Conservation (phyloP, 1,139 yeast genomes). For the Suhomyces terraborum region DNA sequence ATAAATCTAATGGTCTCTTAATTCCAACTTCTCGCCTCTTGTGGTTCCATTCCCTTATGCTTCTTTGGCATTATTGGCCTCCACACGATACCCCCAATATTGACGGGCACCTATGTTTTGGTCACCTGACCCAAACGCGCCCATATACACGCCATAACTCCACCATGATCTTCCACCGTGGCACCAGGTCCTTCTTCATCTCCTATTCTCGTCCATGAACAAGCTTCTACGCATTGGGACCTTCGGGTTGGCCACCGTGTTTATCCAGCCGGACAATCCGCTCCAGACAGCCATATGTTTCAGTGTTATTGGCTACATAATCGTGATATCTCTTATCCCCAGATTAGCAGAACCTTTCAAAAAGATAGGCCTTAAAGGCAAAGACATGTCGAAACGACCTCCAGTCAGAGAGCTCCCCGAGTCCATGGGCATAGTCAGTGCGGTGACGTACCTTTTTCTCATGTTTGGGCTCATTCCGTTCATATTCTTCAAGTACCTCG, state of each 20-base stretch:
- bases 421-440: slow-evolving; percentile 86
- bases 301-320: slow-evolving; percentile 63
- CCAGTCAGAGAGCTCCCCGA: slow-evolving; percentile 74
- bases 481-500: slow-evolving; percentile 78
- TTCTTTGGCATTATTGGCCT: too few relatives aligned
- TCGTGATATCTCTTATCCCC: slow-evolving; percentile 67
- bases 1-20: too few relatives aligned
- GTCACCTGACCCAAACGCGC: too few relatives aligned
- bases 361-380: slow-evolving; percentile 78
- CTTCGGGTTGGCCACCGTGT: slow-evolving; percentile 15
- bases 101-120: too few relatives aligned
- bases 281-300: slow-evolving; percentile 63
- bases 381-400: slow-evolving; percentile 71
- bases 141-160: too few relatives aligned
- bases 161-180: too few relatives aligned
- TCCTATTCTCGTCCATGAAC: too few relatives aligned
- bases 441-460: slow-evolving; percentile 74
- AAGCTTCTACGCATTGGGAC: slow-evolving; percentile 11
- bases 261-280: slow-evolving; percentile 30
- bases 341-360: slow-evolving; percentile 65
- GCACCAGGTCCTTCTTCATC: too few relatives aligned
- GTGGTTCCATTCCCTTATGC: too few relatives aligned
- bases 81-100: too few relatives aligned
- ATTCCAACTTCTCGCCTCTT: too few relatives aligned
- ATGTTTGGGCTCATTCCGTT: slow-evolving; percentile 90